These are phyloP conservation scores for Leishmania martiniquensis DNA, from an alignment of 208 protist genomes.

Conservation along the genomic window DNA sequence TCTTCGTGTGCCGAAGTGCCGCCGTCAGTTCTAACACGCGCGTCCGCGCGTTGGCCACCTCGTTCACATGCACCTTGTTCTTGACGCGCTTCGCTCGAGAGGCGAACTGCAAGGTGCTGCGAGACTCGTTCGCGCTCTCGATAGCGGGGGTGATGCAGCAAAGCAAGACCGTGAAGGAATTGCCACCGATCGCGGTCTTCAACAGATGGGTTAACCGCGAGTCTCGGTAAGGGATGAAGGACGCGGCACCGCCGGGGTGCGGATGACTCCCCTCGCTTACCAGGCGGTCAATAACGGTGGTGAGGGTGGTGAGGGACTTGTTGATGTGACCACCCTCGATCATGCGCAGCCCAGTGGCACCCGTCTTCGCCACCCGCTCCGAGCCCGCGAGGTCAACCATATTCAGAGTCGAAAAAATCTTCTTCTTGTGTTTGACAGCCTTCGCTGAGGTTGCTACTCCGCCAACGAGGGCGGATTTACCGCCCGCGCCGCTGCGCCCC, in stretches of 20 bases:
- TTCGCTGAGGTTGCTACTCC: background rate
- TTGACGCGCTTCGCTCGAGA: conserved; percentile 67
- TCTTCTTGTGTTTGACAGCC: conserved; percentile 34
- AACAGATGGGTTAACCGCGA: conserved; percentile 94
- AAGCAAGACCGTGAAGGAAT: conserved; percentile 93
- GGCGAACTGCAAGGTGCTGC: conserved; percentile 84
- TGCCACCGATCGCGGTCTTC: conserved; percentile 94
- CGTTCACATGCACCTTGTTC: conserved; percentile 69
- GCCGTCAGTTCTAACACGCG: conserved; percentile 50
- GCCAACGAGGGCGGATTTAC: background rate
- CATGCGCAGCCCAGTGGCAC: conserved; percentile 89
- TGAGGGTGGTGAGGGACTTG: conserved; percentile 80
- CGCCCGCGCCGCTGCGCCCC: background rate
- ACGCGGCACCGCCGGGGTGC: conserved; percentile 10
- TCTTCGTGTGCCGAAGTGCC: conserved; percentile 40
- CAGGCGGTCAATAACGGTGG: conserved; percentile 79
- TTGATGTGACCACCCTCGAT: conserved; percentile 95
- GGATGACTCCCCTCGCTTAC: conserved; percentile 20
- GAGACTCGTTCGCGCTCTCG: conserved; percentile 70
- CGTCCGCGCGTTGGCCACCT: conserved; percentile 59
- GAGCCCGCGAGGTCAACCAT: conserved; percentile 95
- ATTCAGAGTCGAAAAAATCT: conserved; percentile 78
- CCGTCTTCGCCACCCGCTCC: conserved; percentile 93
- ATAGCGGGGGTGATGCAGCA: conserved; percentile 75
- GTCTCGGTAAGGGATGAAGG: conserved; percentile 93